Conservation (phyloP, 2,329 filamentous ascomycete genomes). For the Graphilbum sp. region DNA sequence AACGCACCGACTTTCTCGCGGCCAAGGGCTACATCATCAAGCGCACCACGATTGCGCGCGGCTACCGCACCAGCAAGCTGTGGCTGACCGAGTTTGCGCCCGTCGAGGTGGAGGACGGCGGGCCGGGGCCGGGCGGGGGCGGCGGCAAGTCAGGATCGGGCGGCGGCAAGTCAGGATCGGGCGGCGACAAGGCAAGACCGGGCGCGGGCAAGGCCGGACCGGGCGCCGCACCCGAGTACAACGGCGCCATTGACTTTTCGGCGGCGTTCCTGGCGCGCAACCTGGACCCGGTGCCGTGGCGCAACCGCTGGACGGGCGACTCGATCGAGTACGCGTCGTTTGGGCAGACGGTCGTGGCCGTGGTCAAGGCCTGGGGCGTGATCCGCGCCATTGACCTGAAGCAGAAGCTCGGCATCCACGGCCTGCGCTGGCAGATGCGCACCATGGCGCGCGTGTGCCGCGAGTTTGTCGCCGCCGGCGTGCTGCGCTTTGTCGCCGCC, state of each 20-base stretch:
- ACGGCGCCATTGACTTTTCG: constrained; percentile 14
- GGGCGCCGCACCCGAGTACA: too few species aligned
- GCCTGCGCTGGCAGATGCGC: constrained; percentile 43
- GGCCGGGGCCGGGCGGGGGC: not conserved
- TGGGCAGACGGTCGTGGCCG: constrained; percentile 38
- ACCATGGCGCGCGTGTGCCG: constrained; percentile 40
- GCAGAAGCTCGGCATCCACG: constrained; percentile 37
- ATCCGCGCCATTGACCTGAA: constrained; percentile 42
- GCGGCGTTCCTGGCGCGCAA: constrained; percentile 18
- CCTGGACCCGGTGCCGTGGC: constrained; percentile 39
- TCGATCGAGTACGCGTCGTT: constrained; percentile 42
- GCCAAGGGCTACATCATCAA: constrained; percentile 47
- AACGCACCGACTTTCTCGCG: constrained; percentile 40
- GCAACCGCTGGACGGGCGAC: constrained; percentile 36
- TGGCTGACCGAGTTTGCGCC: constrained; percentile 42
- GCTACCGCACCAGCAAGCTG: constrained; percentile 45
- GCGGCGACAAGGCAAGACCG: too few species aligned
- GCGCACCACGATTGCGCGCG: constrained; percentile 38
- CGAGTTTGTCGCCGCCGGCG: constrained; percentile 37
- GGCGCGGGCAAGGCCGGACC: too few species aligned
- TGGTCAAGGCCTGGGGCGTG: constrained; percentile 40
- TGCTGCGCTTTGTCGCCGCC: constrained; percentile 40
- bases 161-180: not conserved
- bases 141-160: not conserved
- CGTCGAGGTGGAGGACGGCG: constrained; percentile 20